A percentile compares a stretch with the other conserved stretches of the same genome.
These are phyloP conservation scores for Cordyceps farinosa DNA, from an alignment of 2,329 filamentous ascomycete species.

Conservation along the genomic window DNA sequence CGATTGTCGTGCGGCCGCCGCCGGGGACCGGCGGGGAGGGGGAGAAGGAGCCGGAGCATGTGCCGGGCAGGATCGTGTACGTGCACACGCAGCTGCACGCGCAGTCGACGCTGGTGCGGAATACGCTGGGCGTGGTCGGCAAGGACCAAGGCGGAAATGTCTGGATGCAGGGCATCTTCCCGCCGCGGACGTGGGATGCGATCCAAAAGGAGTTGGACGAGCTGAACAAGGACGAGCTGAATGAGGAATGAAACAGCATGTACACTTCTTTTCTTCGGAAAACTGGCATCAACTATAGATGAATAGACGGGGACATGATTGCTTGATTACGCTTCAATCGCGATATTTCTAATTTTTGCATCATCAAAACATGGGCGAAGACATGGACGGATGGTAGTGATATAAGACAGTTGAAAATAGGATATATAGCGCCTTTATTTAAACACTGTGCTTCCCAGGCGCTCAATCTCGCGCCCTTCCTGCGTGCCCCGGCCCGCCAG, in stretches of 20 bases:
- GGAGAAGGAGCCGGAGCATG: neutral
- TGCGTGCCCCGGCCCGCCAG: slow-evolving; percentile 68
- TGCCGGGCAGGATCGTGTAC: neutral
- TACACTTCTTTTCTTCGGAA: too few species aligned
- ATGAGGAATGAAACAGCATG: too few species aligned
- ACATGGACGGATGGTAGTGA: neutral
- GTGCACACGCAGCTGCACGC: slow-evolving; percentile 1
- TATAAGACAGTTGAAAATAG: neutral
- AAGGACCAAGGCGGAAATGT: neutral
- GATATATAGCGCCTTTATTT: neutral
- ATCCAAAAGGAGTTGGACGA: neutral
- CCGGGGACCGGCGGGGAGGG: neutral
- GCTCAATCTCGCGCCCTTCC: slow-evolving; percentile 75
- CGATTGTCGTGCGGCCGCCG: neutral
- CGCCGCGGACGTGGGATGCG: neutral
- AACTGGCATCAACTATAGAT: neutral
- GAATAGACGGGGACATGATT: neutral
- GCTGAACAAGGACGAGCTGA: neutral
- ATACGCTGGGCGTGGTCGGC: neutral
- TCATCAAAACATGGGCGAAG: too few species aligned
- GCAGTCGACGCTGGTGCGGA: neutral
- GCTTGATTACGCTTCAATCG: too few species aligned
- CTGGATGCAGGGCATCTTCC: neutral
- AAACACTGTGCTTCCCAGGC: slow-evolving; percentile 61
- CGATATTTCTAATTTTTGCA: too few species aligned